A percentile compares a stretch with the other conserved stretches of the same genome.
Conservation (phyloP, 805 yeast species). For the Saturnispora zaruensis region DNA sequence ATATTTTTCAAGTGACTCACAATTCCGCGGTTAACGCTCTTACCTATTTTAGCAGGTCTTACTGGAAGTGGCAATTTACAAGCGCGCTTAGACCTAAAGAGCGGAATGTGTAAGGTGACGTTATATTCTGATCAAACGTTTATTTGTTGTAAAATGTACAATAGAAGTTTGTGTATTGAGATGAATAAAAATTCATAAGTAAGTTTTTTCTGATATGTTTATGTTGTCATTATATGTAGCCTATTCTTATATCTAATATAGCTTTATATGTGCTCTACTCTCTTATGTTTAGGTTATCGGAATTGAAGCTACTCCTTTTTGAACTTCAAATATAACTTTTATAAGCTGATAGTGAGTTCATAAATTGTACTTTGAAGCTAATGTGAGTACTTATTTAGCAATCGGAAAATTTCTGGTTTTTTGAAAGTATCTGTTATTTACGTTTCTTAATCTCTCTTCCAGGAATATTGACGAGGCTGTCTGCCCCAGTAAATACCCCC, state of each 20-base stretch:
- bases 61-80: conserved; percentile 12
- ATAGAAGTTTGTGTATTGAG: too few relatives aligned
- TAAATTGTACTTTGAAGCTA: too few relatives aligned
- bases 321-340: too few relatives aligned
- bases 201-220: too few relatives aligned
- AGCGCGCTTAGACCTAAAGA: conserved; percentile 9
- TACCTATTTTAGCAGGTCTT: conserved; percentile 16
- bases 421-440: background rate
- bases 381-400: background rate
- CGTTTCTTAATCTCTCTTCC: conserved; percentile 41
- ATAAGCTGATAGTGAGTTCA: too few relatives aligned
- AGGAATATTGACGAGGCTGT: conserved; percentile 41
- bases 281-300: too few relatives aligned
- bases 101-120: background rate
- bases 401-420: background rate
- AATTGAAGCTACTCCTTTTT: too few relatives aligned
- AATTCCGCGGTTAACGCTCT: conserved; percentile 28
- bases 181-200: too few relatives aligned
- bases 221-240: too few relatives aligned
- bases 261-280: too few relatives aligned
- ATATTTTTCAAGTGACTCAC: conserved; percentile 16
- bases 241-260: too few relatives aligned
- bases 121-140: background rate
- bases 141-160: background rate
- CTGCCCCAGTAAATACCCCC: conserved; percentile 59